A percentile compares a stretch with the other conserved stretches of the same genome.
Evolutionary conservation across 2,329 filamentous ascomycete species (phyloP).

Genomic region (Trichoderma sp.): DNA sequence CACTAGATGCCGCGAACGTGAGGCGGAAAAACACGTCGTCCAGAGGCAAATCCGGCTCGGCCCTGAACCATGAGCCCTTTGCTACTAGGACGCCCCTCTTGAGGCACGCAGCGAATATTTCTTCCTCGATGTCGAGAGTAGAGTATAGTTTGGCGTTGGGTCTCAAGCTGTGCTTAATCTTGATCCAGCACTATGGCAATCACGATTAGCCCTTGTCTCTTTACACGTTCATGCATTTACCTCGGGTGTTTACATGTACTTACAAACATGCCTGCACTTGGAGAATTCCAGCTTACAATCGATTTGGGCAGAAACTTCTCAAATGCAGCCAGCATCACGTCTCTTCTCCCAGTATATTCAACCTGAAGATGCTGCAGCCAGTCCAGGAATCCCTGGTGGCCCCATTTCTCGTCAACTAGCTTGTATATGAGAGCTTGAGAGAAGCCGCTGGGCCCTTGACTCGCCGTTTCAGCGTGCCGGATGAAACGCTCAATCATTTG

Average conservation of each 20-base stretch:
- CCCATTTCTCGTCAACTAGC: conserved; percentile 90
- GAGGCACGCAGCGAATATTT: conserved; percentile 77
- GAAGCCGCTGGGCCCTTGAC: conserved; percentile 84
- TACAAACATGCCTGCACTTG: conserved; percentile 92
- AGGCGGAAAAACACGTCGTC: conserved; percentile 80
- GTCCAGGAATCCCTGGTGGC: conserved; percentile 81
- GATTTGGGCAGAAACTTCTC: conserved; percentile 73
- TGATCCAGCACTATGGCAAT: conserved; percentile 63
- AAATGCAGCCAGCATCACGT: conserved; percentile 76
- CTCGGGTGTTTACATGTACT: conserved; percentile 33
- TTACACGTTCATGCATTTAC: background rate
- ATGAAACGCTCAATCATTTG: conserved; percentile 81
- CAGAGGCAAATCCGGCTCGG: conserved; percentile 60
- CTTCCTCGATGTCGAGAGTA: conserved; percentile 72
- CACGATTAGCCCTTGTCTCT: background rate
- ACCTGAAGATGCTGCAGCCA: conserved; percentile 82
- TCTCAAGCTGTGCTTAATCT: conserved; percentile 64
- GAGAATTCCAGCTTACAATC: conserved; percentile 75
- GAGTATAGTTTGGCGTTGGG: conserved; percentile 54
- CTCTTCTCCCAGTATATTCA: conserved; percentile 76
- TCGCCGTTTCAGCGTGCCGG: conserved; percentile 77
- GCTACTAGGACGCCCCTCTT: conserved; percentile 76
- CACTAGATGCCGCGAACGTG: conserved; percentile 80
- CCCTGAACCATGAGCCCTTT: conserved; percentile 86
- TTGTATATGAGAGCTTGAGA: conserved; percentile 84